phyloP scores from a whole-genome alignment of 768 basidiomycete genomes.

The Lactarius hengduanensis region DNA sequence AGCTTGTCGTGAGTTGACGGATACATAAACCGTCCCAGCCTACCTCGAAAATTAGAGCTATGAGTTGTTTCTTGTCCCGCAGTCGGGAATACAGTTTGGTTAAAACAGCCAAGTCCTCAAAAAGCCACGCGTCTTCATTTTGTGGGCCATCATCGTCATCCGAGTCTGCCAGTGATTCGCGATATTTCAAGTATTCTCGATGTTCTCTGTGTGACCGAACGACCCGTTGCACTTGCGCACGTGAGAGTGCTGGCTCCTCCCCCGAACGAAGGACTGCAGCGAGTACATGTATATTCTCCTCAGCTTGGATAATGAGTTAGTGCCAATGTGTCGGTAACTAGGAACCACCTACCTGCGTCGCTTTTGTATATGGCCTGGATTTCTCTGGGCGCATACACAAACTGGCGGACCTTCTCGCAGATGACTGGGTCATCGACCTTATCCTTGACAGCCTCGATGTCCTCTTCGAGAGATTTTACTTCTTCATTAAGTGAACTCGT shows the following conservation, averaged over 20 bases:
- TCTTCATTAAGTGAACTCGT: conserved; percentile 90
- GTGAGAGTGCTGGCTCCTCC: conserved; percentile 70
- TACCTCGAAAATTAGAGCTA: conserved; percentile 94
- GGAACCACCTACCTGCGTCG: conserved; percentile 66
- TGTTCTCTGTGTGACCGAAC: conserved; percentile 78
- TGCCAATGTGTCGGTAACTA: background rate
- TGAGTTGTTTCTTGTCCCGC: conserved; percentile 86
- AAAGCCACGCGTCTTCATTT: conserved; percentile 95
- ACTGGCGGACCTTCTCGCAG: conserved; percentile 84
- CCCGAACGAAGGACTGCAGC: conserved; percentile 76
- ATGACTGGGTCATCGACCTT: conserved; percentile 87
- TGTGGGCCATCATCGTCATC: conserved; percentile 92
- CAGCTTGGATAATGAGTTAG: conserved; percentile 41
- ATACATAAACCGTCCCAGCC: conserved; percentile 27
- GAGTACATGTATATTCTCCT: conserved; percentile 72
- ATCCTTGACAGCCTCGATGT: conserved; percentile 82
- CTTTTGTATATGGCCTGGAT: conserved; percentile 79
- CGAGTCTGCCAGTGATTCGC: conserved; percentile 66
- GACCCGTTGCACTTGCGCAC: conserved; percentile 78
- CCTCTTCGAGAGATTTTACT: conserved; percentile 77
- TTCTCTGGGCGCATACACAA: conserved; percentile 83
- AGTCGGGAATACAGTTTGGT: conserved; percentile 75
- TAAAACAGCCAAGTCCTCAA: conserved; percentile 85
- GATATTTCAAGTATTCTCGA: conserved; percentile 62
- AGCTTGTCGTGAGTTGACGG: conserved; percentile 2